Percentiles rank a stretch among this genome's conserved stretches.
Conservation (phyloP, 2,329 filamentous ascomycete genomes). For the Cercospora berteroae region DNA sequence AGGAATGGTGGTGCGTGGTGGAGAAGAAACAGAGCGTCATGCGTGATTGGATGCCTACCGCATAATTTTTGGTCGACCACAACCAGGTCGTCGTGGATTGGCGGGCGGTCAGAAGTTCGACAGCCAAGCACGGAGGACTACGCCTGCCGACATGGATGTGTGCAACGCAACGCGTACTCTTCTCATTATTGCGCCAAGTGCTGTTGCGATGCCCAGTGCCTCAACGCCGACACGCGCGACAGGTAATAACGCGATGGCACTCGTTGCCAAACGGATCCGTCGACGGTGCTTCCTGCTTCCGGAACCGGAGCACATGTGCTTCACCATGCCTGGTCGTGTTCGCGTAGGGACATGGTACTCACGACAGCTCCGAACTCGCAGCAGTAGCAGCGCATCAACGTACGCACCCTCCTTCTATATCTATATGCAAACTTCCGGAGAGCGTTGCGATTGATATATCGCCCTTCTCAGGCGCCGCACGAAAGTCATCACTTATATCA, state of each 20-base stretch:
- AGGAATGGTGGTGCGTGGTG: background rate
- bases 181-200: background rate
- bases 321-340: background rate
- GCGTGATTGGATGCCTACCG: conserved; percentile 3
- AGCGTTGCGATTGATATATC: background rate
- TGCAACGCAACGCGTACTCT: background rate
- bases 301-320: background rate
- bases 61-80: background rate
- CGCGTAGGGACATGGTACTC: background rate
- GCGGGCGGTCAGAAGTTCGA: background rate
- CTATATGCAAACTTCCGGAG: background rate
- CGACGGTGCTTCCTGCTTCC: background rate
- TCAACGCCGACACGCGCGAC: background rate
- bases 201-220: background rate
- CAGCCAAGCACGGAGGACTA: background rate
- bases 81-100: background rate
- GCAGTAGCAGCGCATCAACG: background rate
- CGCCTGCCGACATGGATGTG: background rate
- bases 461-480: background rate
- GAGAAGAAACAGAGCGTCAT: background rate
- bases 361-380: background rate
- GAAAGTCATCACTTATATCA: background rate
- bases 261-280: background rate
- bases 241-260: background rate
- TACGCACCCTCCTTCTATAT: background rate